phyloP scores from a whole-genome alignment of 1,139 yeast genomes.

The Yamadazyma atmosphaerica region DNA sequence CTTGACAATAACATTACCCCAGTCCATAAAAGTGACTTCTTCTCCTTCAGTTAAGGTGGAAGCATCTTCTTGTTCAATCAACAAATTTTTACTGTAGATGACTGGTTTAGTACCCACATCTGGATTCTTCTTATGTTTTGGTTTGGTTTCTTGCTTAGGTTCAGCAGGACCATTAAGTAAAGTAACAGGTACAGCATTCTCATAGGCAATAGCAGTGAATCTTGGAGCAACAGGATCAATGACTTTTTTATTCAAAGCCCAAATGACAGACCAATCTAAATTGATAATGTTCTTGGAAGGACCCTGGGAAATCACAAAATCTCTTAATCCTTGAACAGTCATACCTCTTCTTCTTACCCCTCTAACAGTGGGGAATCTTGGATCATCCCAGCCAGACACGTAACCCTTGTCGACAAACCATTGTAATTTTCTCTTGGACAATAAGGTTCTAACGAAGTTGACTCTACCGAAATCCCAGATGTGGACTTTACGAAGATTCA shows the following conservation, averaged over 20 bases:
- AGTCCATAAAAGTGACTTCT: slow-evolving; percentile 96
- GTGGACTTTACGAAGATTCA: slow-evolving; percentile 84
- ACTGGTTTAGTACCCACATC: slow-evolving; percentile 86
- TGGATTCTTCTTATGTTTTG: slow-evolving; percentile 95
- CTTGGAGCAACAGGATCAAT: slow-evolving; percentile 97
- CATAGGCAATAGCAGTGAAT: slow-evolving; percentile 72
- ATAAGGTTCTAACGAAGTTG: slow-evolving; percentile 89
- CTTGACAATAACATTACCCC: slow-evolving; percentile 93
- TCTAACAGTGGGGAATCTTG: slow-evolving; percentile 97
- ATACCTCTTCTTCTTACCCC: slow-evolving; percentile 99
- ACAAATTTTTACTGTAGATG: slow-evolving; percentile 58
- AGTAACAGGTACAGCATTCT: slow-evolving; percentile 63
- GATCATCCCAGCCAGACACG: slow-evolving; percentile 96
- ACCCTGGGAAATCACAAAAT: slow-evolving; percentile 92
- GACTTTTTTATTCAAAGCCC: slow-evolving; percentile 96
- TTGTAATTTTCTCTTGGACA: slow-evolving; percentile 95
- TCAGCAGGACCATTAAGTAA: slow-evolving; percentile 70
- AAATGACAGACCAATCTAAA: slow-evolving; percentile 93
- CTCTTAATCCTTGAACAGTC: slow-evolving; percentile 95
- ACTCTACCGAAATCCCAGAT: slow-evolving; percentile 98
- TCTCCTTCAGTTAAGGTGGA: slow-evolving; percentile 67
- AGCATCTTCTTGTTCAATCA: slow-evolving; percentile 92
- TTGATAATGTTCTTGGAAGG: slow-evolving; percentile 95
- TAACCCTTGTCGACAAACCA: slow-evolving; percentile 93
- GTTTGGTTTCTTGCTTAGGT: slow-evolving; percentile 67